Percentiles rank a stretch among this genome's conserved stretches.
phyloP scores from a whole-genome alignment of 78 protist genomes.

The Dictyostelium purpureum region DNA sequence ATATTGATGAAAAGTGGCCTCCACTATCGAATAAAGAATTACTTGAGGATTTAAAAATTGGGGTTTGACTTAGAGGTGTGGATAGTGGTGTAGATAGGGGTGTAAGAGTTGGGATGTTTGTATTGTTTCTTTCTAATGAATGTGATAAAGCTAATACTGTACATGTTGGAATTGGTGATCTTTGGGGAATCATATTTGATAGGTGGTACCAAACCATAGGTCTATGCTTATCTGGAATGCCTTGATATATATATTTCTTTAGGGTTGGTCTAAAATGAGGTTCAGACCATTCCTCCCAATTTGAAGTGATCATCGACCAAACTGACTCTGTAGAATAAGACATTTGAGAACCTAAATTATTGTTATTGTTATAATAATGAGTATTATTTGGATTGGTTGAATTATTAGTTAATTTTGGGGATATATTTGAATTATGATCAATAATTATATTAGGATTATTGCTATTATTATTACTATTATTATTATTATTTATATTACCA shows the following conservation, averaged over 20 bases:
- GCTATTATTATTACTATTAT: not conserved
- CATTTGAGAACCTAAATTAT: not conserved
- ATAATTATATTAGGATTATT: not conserved
- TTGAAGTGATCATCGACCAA: constrained; percentile 44
- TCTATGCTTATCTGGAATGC: constrained; percentile 63
- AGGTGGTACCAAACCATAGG: constrained; percentile 43
- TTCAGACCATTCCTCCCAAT: constrained; percentile 73
- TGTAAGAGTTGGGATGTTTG: constrained; percentile 3
- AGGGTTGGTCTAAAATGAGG: constrained; percentile 13
- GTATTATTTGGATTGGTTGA: not conserved
- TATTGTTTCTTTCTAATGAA: not conserved
- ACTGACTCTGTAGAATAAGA: constrained; percentile 49
- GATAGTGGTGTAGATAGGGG: constrained; percentile 42
- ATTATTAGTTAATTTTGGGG: not conserved
- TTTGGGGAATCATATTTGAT: constrained; percentile 58
- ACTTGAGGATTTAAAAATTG: not conserved
- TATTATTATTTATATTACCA: not conserved
- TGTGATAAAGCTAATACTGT: constrained; percentile 1
- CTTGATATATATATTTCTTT: constrained; percentile 52
- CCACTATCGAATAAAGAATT: not conserved
- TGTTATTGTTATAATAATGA: not conserved
- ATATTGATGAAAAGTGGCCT: not conserved
- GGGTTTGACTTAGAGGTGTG: not conserved
- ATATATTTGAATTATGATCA: not conserved
- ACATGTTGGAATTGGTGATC: constrained; percentile 33